Evolutionary conservation across 169 alveolate genomes (phyloP), one percentile per base, ranked within the genome.

Genomic region (Amoebophrya sp.): DNA sequence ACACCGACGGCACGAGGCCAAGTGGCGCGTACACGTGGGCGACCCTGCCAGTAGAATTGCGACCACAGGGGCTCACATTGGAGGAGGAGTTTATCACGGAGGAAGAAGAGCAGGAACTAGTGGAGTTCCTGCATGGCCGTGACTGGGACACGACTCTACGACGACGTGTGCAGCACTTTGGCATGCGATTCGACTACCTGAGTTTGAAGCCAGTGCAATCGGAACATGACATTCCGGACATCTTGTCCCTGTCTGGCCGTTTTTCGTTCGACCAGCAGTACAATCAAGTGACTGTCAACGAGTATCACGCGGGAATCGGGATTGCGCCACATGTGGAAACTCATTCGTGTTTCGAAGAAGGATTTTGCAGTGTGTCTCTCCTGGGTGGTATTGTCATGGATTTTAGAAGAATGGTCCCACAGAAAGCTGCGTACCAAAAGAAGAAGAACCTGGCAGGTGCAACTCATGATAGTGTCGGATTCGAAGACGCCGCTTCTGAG

Each of bases 151-250:
- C 83, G 39, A 65, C 83, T 36, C n/a, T 65, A 36, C 18, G n/a
- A 18, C 83, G 83, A 36, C 83, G 83, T 6, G 83, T 65, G 83
- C 83, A 65, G 83, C 83, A 65, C 26, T 65, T 65, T 36, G 83
- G 83, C 2, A 65, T 65, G 83, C 83, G 83, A 6, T 65, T 65
- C 83, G 83, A 65, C 83, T 65, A 65, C 83, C 26, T 65, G 36
- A 12, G 36, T 10, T 36, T 65, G 33, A 29, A 65, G 39, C 83
- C 83, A 10, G 83, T 6, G 18, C 65, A 47, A 47, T 6, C 29
- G 29, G 65, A 47, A 18, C 6, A 47, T 18, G 18, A 18, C 18
- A 47, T 47, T 47, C 65, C 65, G 29, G 6, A 12, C 65, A 18
- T 12, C 29, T 26, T 65, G 12, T 65, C 83, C 83, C 83, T 65